A percentile compares a stretch with the other conserved stretches of the same genome.
Conservation (phyloP, 1,284 basidiomycete genomes). For the Ustilago trichophora region DNA sequence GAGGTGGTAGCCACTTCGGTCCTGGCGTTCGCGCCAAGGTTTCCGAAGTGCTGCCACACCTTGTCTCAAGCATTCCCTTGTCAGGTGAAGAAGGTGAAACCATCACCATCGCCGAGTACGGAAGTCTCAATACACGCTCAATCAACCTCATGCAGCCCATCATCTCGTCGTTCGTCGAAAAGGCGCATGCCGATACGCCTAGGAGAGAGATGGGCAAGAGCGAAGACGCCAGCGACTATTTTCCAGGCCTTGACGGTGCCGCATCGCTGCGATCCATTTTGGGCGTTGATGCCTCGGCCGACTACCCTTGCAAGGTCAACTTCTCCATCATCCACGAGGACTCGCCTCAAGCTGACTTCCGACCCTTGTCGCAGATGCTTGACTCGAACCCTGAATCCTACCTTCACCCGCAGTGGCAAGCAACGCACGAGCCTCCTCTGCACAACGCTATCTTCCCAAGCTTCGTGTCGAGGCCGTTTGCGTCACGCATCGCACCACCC, state of each 20-base stretch:
- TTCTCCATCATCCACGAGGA: constrained; percentile 67
- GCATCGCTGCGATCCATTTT: constrained; percentile 35
- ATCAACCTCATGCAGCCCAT: constrained; percentile 62
- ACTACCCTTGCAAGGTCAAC: constrained; percentile 51
- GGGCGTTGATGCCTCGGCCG: constrained; percentile 24
- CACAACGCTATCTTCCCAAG: constrained; percentile 63
- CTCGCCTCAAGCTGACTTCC: constrained; percentile 62
- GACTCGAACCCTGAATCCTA: constrained; percentile 62
- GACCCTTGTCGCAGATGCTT: constrained; percentile 58
- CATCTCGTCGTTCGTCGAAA: constrained; percentile 60
- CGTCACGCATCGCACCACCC: constrained; percentile 65
- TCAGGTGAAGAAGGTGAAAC: constrained; percentile 42
- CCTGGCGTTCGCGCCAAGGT: constrained; percentile 63
- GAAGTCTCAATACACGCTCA: constrained; percentile 65
- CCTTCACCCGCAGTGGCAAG: constrained; percentile 61
- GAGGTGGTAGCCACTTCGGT: constrained; percentile 64
- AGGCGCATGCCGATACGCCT: constrained; percentile 28
- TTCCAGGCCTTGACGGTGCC: constrained; percentile 28
- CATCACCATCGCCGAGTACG: constrained; percentile 67
- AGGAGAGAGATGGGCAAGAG: constrained; percentile 16
- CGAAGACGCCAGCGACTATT: constrained; percentile 28
- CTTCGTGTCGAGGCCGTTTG: constrained; percentile 65
- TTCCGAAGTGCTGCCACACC: constrained; percentile 52
- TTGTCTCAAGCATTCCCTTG: constrained; percentile 56
- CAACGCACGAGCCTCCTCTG: constrained; percentile 51